phyloP scores from a whole-genome alignment of 208 protist genomes.

The Trypanosoma vivax region DNA sequence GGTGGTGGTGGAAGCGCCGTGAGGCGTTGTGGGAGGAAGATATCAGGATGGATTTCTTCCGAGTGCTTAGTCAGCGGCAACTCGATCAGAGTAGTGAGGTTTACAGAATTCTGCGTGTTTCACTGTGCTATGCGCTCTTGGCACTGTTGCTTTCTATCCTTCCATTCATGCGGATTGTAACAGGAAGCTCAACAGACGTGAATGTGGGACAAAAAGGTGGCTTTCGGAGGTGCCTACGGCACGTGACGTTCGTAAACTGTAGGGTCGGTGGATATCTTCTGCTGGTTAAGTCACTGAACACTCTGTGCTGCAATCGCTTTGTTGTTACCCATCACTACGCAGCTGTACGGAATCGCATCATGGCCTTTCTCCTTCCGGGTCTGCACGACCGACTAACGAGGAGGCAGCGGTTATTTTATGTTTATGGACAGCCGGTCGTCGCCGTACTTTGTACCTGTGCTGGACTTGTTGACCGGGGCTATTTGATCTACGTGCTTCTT shows the following conservation, averaged over 20 bases:
- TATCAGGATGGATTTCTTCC: slow-evolving; percentile 40
- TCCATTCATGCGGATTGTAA: slow-evolving; percentile 3
- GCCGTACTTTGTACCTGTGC: slow-evolving; percentile 9
- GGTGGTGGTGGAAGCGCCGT: too few species aligned
- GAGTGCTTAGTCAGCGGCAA: slow-evolving; percentile 32
- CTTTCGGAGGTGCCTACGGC: background rate
- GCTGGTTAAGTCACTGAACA: slow-evolving; percentile 23
- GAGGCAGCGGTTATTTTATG: slow-evolving; percentile 16
- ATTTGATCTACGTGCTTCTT: slow-evolving; percentile 14
- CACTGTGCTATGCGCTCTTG: slow-evolving; percentile 7
- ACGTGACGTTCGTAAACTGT: slow-evolving; percentile 12
- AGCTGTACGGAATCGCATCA: slow-evolving; percentile 1
- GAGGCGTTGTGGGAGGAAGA: too few species aligned
- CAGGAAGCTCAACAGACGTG: background rate
- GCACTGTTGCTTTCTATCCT: slow-evolving; percentile 9
- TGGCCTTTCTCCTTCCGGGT: slow-evolving; percentile 16
- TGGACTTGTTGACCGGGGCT: slow-evolving; percentile 9
- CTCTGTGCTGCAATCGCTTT: slow-evolving; percentile 29
- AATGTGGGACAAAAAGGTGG: background rate
- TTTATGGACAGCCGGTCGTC: slow-evolving; percentile 16
- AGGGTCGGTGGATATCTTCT: slow-evolving; percentile 10
- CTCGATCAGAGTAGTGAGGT: slow-evolving; percentile 29
- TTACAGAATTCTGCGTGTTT: slow-evolving; percentile 21
- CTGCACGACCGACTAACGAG: slow-evolving; percentile 21
- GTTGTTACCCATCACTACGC: slow-evolving; percentile 17